These are phyloP conservation scores for Orbilia javanica DNA, from an alignment of 2,329 filamentous ascomycete genomes.

Conservation along the genomic window DNA sequence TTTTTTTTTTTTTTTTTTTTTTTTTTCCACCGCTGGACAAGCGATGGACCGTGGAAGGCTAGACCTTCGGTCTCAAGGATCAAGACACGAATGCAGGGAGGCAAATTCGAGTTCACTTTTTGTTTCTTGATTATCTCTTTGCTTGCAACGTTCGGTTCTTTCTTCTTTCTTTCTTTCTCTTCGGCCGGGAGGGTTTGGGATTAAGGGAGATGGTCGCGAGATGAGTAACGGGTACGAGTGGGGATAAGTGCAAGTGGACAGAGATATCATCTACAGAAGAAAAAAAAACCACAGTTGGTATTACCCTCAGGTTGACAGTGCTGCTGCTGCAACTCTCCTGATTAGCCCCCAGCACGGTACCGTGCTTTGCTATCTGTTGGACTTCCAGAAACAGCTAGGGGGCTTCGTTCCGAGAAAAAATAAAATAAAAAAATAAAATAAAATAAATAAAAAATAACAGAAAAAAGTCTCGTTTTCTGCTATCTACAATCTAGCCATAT, in stretches of 20 bases:
- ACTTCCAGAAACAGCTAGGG: constrained; percentile 37
- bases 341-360: constrained; percentile 2
- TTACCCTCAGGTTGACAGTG: constrained; percentile 35
- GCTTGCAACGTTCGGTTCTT: too few relatives aligned
- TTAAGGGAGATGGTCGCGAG: constrained; percentile 31
- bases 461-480: constrained; percentile 31
- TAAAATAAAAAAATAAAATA: too few relatives aligned
- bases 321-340: too few relatives aligned
- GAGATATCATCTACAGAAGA: constrained; percentile 42
- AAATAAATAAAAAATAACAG: too few relatives aligned
- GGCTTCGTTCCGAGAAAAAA: constrained; percentile 42
- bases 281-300: constrained; percentile 24
- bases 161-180: background rate
- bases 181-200: background rate
- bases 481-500: constrained; percentile 32
- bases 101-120: constrained; percentile 40
- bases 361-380: constrained; percentile 16
- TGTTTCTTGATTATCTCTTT: background rate
- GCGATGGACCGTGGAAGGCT: constrained; percentile 30
- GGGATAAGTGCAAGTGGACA: constrained; percentile 46
- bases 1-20: too few relatives aligned
- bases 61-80: constrained; percentile 50
- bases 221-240: constrained; percentile 2
- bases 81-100: constrained; percentile 28
- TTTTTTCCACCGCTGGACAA: background rate